phyloP scores from a whole-genome alignment of 139 green algal genomes.

The Nannochloris sp. region DNA sequence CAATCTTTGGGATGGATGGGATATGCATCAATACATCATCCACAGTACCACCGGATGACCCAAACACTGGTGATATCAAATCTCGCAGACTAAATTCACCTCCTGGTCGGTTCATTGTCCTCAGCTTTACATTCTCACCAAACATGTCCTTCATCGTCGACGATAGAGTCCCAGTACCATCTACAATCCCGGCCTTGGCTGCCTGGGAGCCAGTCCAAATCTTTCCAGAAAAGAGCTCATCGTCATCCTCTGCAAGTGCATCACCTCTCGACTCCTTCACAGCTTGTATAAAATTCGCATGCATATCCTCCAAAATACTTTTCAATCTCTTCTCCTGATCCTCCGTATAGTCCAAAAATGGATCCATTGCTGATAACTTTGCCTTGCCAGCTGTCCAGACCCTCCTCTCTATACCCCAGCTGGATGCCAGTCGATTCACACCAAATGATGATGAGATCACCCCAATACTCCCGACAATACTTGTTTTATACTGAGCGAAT shows the following conservation, averaged over 20 bases:
- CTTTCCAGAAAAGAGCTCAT: constrained; percentile 27
- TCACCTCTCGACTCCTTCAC: constrained; percentile 14
- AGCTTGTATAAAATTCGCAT: constrained; percentile 12
- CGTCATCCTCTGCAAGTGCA: constrained; percentile 14
- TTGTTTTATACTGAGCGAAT: constrained; percentile 19
- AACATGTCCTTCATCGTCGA: constrained; percentile 19
- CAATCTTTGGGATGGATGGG: too few relatives aligned
- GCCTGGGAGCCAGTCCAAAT: constrained; percentile 35
- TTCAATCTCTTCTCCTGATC: constrained; percentile 25
- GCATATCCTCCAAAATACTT: constrained; percentile 30
- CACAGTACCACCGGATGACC: too few relatives aligned
- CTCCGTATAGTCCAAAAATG: constrained; percentile 23
- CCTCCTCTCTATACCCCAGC: constrained; percentile 31
- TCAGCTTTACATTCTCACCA: constrained; percentile 24
- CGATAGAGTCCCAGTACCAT: constrained; percentile 22
- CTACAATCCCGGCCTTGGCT: constrained; percentile 27
- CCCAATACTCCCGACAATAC: constrained; percentile 34
- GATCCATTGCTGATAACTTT: constrained; percentile 33
- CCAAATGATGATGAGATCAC: constrained; percentile 35
- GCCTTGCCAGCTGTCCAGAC: constrained; percentile 26
- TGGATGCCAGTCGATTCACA: constrained; percentile 2
- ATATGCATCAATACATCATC: too few relatives aligned
- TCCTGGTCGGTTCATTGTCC: too few relatives aligned
- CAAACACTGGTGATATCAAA: too few relatives aligned
- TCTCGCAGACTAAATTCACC: too few relatives aligned